Percentiles rank a stretch among this genome's conserved stretches.
These are phyloP conservation scores for Crithidia mellificae DNA, from an alignment of 208 protist species.

Conservation along the genomic window DNA sequence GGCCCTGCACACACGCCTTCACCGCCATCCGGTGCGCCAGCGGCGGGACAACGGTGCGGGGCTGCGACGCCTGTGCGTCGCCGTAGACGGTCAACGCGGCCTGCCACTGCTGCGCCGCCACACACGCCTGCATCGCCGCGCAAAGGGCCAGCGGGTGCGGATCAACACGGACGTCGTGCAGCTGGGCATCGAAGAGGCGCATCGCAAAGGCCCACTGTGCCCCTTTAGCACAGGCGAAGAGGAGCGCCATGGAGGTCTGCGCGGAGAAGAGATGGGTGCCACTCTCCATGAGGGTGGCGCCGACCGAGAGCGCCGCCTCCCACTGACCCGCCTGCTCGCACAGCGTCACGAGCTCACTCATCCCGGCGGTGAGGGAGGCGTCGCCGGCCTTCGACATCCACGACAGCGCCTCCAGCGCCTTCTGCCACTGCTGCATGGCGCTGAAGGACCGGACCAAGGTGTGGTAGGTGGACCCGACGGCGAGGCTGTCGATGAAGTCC, in stretches of 20 bases:
- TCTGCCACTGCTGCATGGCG: slow-evolving; percentile 77
- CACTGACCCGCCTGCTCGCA: slow-evolving; percentile 85
- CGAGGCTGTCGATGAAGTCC: slow-evolving; percentile 64
- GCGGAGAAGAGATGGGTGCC: slow-evolving; percentile 46
- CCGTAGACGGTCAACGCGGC: slow-evolving; percentile 46
- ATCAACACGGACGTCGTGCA: slow-evolving; percentile 52
- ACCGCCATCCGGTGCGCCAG: slow-evolving; percentile 71
- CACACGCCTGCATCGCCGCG: slow-evolving; percentile 71
- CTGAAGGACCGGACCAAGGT: slow-evolving; percentile 73
- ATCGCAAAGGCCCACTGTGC: slow-evolving; percentile 60
- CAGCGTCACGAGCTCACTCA: slow-evolving; percentile 73
- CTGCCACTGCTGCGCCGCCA: slow-evolving; percentile 50
- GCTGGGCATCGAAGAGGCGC: slow-evolving; percentile 45
- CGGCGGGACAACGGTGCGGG: slow-evolving; percentile 70
- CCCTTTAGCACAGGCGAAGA: slow-evolving; percentile 69
- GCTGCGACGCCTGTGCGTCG: slow-evolving; percentile 52
- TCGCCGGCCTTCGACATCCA: slow-evolving; percentile 84
- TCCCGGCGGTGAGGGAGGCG: slow-evolving; percentile 67
- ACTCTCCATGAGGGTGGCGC: slow-evolving; percentile 49
- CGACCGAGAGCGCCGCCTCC: slow-evolving; percentile 69
- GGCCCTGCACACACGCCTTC: slow-evolving; percentile 57
- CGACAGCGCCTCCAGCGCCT: slow-evolving; percentile 78
- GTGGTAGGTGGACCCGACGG: slow-evolving; percentile 63
- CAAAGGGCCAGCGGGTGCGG: slow-evolving; percentile 76
- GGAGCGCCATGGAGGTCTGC: slow-evolving; percentile 60